phyloP scores from a whole-genome alignment of 83 land plant species.

The Picea abies region DNA sequence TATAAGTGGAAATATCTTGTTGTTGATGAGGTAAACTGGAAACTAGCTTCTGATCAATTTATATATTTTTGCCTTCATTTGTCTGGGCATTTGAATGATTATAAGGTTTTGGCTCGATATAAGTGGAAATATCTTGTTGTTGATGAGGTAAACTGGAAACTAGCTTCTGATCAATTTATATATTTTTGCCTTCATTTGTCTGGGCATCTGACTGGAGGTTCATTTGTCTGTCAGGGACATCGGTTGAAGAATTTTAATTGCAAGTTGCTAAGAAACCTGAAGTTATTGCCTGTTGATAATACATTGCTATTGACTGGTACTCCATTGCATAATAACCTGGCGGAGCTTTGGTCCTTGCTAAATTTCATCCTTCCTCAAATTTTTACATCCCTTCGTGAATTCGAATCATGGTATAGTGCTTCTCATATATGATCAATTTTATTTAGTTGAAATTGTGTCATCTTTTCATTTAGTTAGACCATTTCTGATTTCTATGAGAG shows the following conservation, averaged over 20 bases:
- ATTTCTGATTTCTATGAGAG: too few species aligned
- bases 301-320: constrained; percentile 90
- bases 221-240: constrained; percentile 61
- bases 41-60: not conserved
- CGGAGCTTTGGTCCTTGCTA: constrained; percentile 90
- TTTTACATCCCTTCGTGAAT: constrained; percentile 80
- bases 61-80: not conserved
- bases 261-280: constrained; percentile 74
- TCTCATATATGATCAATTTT: too few species aligned
- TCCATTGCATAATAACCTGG: constrained; percentile 89
- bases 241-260: constrained; percentile 83
- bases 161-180: not conserved
- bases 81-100: constrained; percentile 36
- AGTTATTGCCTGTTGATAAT: constrained; percentile 54
- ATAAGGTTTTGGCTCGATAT: constrained; percentile 49
- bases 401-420: constrained; percentile 77
- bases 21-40: constrained; percentile 80
- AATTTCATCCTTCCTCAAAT: constrained; percentile 94
- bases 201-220: not conserved
- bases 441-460: too few species aligned
- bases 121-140: constrained; percentile 90
- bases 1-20: constrained; percentile 87
- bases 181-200: not conserved
- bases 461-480: too few species aligned
- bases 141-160: constrained; percentile 68